These are phyloP conservation scores for Leccinum fibrillosum DNA, from an alignment of 768 basidiomycete species.

Conservation along the genomic window DNA sequence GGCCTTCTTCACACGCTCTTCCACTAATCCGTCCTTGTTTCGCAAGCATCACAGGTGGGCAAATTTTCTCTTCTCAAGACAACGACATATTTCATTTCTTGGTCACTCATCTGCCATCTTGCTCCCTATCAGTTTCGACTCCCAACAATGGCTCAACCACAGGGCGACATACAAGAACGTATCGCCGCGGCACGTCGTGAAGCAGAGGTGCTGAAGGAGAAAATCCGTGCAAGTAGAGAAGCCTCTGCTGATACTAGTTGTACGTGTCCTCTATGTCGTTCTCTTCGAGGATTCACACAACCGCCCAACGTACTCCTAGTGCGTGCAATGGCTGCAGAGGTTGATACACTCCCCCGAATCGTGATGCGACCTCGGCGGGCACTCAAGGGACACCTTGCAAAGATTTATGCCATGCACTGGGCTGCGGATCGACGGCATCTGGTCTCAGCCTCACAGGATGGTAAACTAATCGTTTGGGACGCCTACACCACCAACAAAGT, in stretches of 20 bases:
- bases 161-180: slow-evolving; percentile 83
- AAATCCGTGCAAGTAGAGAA: slow-evolving; percentile 94
- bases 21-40: slow-evolving; percentile 21
- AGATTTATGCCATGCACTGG: slow-evolving; percentile 99
- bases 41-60: slow-evolving; percentile 29
- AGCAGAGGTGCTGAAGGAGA: slow-evolving; percentile 96
- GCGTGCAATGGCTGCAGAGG: slow-evolving; percentile 97
- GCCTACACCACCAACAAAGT: slow-evolving; percentile 99
- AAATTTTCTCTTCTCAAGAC: slow-evolving; percentile 23
- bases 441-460: slow-evolving; percentile 99
- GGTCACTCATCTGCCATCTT: neutral
- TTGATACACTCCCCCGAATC: slow-evolving; percentile 92
- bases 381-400: slow-evolving; percentile 95
- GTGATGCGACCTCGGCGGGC: slow-evolving; percentile 95
- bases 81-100: slow-evolving; percentile 1
- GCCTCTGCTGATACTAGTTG: slow-evolving; percentile 97
- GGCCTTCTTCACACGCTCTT: slow-evolving; percentile 7
- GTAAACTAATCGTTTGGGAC: slow-evolving; percentile 99
- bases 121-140: slow-evolving; percentile 6
- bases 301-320: slow-evolving; percentile 47
- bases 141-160: slow-evolving; percentile 66
- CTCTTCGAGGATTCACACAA: slow-evolving; percentile 4
- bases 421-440: slow-evolving; percentile 95
- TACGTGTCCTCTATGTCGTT: slow-evolving; percentile 43
- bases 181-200: slow-evolving; percentile 97